phyloP scores from a whole-genome alignment of 805 yeast species.

The Kodamaea kaohsiungensis region DNA sequence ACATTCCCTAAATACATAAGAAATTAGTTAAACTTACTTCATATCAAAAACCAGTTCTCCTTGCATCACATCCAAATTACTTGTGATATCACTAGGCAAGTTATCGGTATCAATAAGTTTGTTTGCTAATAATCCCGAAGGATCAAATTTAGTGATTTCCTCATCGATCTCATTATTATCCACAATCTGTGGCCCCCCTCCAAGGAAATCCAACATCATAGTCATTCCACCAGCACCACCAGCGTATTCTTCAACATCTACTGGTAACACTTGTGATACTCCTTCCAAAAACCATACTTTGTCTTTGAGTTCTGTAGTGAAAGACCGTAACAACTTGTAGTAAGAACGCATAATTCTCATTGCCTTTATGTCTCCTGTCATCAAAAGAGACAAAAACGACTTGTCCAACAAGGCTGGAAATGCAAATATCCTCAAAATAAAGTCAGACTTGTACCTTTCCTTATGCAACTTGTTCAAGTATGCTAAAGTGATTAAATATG shows the following conservation, averaged over 20 bases:
- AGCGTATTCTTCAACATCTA: slow-evolving; percentile 85
- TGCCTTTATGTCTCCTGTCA: slow-evolving; percentile 83
- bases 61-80: slow-evolving; percentile 52
- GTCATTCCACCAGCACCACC: slow-evolving; percentile 89
- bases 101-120: slow-evolving; percentile 56
- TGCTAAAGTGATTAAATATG: slow-evolving; percentile 84
- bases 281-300: slow-evolving; percentile 94
- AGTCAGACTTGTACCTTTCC: slow-evolving; percentile 82
- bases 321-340: slow-evolving; percentile 76
- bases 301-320: slow-evolving; percentile 84
- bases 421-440: slow-evolving; percentile 83
- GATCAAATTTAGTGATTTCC: slow-evolving; percentile 43
- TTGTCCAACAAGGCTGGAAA: slow-evolving; percentile 91
- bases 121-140: slow-evolving; percentile 43
- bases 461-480: slow-evolving; percentile 80
- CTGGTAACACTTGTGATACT: slow-evolving; percentile 83
- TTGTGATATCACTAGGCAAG: slow-evolving; percentile 56
- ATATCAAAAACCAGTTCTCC: slow-evolving; percentile 44
- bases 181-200: slow-evolving; percentile 57
- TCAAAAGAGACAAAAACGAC: slow-evolving; percentile 70
- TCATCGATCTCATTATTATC: slow-evolving; percentile 41
- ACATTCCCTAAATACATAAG: background rate
- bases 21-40: slow-evolving; percentile 12
- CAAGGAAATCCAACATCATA: slow-evolving; percentile 85
- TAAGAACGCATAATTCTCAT: slow-evolving; percentile 90